phyloP scores from a whole-genome alignment of 371 early-diverging fungal species.

The Syncephalastrum monosporum region DNA sequence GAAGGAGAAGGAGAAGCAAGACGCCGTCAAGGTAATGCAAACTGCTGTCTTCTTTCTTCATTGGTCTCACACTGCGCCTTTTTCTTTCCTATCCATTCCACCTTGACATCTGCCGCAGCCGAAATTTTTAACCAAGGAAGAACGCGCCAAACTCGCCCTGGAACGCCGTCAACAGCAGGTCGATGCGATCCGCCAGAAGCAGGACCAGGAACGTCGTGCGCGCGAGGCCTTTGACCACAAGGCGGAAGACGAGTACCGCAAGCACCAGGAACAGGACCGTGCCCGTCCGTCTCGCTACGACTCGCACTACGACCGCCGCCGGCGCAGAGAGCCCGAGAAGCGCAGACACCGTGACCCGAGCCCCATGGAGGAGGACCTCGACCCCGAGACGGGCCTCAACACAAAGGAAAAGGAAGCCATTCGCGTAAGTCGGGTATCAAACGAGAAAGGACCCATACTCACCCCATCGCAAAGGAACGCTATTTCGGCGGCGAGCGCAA shows the following conservation, averaged over 20 bases:
- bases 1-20: slow-evolving; percentile 56
- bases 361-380: slow-evolving; percentile 9
- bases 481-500: slow-evolving; percentile 87
- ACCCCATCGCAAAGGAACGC: slow-evolving; percentile 54
- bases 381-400: slow-evolving; percentile 24
- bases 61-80: background rate
- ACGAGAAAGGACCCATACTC: background rate
- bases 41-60: background rate
- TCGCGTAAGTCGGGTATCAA: slow-evolving; percentile 22
- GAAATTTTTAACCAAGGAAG: slow-evolving; percentile 89
- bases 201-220: slow-evolving; percentile 64
- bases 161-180: slow-evolving; percentile 83
- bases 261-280: slow-evolving; percentile 29
- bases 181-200: slow-evolving; percentile 61
- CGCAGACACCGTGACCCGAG: slow-evolving; percentile 17
- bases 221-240: slow-evolving; percentile 57
- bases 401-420: slow-evolving; percentile 53
- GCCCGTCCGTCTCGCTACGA: slow-evolving; percentile 18
- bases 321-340: slow-evolving; percentile 22
- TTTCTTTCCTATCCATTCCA: background rate
- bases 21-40: slow-evolving; percentile 48
- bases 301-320: slow-evolving; percentile 15
- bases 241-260: slow-evolving; percentile 49
- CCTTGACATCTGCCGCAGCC: slow-evolving; percentile 44
- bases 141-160: slow-evolving; percentile 85